A percentile compares a stretch with the other conserved stretches of the same genome.
phyloP scores from a whole-genome alignment of 2,329 filamentous ascomycete genomes.

The Fusarium sterilihyphosum region DNA sequence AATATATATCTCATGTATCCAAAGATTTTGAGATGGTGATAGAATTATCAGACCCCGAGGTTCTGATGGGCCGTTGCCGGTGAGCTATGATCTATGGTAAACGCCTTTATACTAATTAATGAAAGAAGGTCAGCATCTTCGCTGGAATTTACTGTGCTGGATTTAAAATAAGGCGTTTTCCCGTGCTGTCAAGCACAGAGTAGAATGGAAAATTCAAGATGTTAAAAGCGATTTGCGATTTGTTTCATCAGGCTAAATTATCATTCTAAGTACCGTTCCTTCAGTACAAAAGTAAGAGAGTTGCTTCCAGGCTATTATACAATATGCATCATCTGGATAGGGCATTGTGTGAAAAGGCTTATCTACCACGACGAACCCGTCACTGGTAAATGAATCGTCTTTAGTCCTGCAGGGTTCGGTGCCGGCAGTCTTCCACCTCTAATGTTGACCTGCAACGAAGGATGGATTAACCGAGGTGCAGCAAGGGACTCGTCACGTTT shows the following conservation, averaged over 20 bases:
- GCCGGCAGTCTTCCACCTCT: conserved; percentile 57
- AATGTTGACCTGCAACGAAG: conserved; percentile 63
- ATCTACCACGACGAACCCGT: not conserved
- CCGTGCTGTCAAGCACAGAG: not conserved
- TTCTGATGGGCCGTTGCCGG: no score
- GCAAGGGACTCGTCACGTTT: conserved; percentile 56
- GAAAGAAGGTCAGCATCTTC: no score
- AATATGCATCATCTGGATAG: not conserved
- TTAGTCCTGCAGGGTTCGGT: conserved; percentile 42
- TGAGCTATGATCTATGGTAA: no score
- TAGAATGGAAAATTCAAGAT: not conserved
- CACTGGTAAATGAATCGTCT: conserved; percentile 51
- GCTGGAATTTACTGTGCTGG: accelerated
- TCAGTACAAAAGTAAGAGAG: accelerated
- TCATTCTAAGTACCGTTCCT: not conserved
- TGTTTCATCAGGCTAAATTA: not conserved
- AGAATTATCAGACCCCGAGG: not conserved
- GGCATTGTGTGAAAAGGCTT: accelerated
- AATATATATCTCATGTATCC: accelerated
- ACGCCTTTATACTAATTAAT: no score
- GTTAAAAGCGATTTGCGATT: not conserved
- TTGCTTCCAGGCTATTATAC: not conserved
- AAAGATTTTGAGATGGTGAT: accelerated
- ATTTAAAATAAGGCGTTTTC: not conserved
- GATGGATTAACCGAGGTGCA: conserved; percentile 59